Evolutionary conservation across 495 filamentous ascomycete genomes (phyloP).

Genomic region (Thozetella sp.): DNA sequence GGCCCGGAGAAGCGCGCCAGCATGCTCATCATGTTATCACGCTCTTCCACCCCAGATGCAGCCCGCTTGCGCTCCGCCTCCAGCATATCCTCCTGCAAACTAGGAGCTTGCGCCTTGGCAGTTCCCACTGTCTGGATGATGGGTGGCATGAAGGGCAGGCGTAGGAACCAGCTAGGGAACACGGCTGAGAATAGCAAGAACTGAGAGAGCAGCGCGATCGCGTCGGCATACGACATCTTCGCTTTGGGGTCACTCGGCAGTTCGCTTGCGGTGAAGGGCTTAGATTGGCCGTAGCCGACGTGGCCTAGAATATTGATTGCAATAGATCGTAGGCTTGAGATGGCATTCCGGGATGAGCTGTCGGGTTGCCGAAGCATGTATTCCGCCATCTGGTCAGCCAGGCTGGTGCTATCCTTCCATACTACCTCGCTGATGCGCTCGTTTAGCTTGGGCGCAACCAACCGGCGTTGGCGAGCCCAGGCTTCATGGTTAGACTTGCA

Average conservation of each 20-base stretch:
- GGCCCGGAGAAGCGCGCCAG: constrained; percentile 23
- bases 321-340: constrained; percentile 25
- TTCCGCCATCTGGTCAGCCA: constrained; percentile 28
- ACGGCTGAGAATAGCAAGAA: constrained; percentile 32
- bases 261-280: constrained; percentile 22
- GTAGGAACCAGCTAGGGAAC: constrained; percentile 23
- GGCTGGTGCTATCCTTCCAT: constrained; percentile 32
- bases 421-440: constrained; percentile 35
- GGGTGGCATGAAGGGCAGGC: constrained; percentile 27
- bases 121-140: constrained; percentile 25
- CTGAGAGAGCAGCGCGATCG: constrained; percentile 24
- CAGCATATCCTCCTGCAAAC: constrained; percentile 26
- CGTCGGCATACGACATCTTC: constrained; percentile 31
- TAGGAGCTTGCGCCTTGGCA: constrained; percentile 16
- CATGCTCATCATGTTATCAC: constrained; percentile 37
- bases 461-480: constrained; percentile 39
- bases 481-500: constrained; percentile 22
- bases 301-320: constrained; percentile 43
- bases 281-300: constrained; percentile 34
- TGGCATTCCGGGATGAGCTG: constrained; percentile 12
- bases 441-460: constrained; percentile 40
- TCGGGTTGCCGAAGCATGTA: constrained; percentile 21
- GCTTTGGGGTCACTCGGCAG: constrained; percentile 12
- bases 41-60: constrained; percentile 2
- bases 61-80: constrained; percentile 25